Conservation (phyloP, 805 yeast species). For the Candida maltosa region DNA sequence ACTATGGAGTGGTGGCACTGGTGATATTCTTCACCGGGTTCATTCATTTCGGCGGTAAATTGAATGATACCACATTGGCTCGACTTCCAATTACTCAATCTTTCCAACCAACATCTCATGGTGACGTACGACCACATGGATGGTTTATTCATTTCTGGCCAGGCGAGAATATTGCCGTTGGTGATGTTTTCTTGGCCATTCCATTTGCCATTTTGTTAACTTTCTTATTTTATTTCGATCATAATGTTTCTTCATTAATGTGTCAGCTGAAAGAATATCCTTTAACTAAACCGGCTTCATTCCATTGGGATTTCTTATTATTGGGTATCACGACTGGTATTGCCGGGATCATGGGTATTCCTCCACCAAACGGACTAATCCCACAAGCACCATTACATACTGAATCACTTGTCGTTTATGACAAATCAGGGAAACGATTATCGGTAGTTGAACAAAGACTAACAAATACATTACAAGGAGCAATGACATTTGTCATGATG, state of each 20-base stretch:
- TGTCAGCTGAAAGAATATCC: slow-evolving; percentile 85
- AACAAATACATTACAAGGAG: slow-evolving; percentile 82
- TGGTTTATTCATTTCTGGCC: slow-evolving; percentile 84
- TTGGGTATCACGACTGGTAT: slow-evolving; percentile 85
- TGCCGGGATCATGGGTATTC: slow-evolving; percentile 84
- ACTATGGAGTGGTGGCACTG: slow-evolving; percentile 79
- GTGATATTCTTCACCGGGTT: slow-evolving; percentile 92
- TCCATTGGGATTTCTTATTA: slow-evolving; percentile 88
- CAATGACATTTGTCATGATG: slow-evolving; percentile 84
- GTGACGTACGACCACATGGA: slow-evolving; percentile 45
- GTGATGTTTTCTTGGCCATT: slow-evolving; percentile 80
- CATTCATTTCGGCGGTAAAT: slow-evolving; percentile 82
- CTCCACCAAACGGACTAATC: slow-evolving; percentile 93
- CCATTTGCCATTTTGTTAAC: slow-evolving; percentile 91
- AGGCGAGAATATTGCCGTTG: slow-evolving; percentile 50
- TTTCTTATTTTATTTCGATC: slow-evolving; percentile 87
- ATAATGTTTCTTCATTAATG: slow-evolving; percentile 89
- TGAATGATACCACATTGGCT: slow-evolving; percentile 54
- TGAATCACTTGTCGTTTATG: slow-evolving; percentile 61
- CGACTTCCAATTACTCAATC: slow-evolving; percentile 68
- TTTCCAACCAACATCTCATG: slow-evolving; percentile 63
- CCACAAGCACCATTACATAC: slow-evolving; percentile 98
- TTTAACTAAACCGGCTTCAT: slow-evolving; percentile 78
- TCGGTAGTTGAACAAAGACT: slow-evolving; percentile 86
- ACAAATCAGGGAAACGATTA: slow-evolving; percentile 33